Conservation (phyloP, 2,329 filamentous ascomycete genomes). For the Botryosphaeria dothidea region DNA sequence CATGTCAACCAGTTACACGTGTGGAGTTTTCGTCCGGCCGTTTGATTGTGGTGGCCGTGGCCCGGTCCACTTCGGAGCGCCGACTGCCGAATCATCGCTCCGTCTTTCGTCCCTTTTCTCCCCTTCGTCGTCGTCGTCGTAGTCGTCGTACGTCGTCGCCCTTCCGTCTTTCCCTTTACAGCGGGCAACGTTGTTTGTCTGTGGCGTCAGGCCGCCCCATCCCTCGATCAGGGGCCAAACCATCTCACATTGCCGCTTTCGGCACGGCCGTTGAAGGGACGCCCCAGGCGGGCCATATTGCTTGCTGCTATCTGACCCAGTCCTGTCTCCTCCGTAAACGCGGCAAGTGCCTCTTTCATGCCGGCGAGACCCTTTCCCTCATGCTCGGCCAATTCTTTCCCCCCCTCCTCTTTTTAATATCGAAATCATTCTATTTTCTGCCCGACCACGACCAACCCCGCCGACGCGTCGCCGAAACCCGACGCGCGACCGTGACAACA, state of each 20-base stretch:
- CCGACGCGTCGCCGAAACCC: not conserved
- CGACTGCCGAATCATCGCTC: not conserved
- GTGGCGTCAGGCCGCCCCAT: conserved; percentile 11
- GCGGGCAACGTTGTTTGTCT: not conserved
- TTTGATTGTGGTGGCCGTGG: not conserved
- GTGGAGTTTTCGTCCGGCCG: not conserved
- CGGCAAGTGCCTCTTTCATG: too few species aligned
- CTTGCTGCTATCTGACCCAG: not conserved
- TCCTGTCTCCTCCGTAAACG: too few species aligned
- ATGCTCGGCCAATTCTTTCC: not conserved
- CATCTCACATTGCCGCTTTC: conserved; percentile 8
- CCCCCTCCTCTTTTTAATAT: not conserved
- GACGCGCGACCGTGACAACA: too few species aligned
- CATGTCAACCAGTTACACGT: not conserved
- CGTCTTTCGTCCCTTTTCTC: too few species aligned
- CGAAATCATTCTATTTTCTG: not conserved
- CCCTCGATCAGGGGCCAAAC: not conserved
- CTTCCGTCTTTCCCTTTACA: not conserved
- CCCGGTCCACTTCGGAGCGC: not conserved
- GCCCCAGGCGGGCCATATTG: not conserved
- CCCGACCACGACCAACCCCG: not conserved
- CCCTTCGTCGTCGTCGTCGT: not conserved
- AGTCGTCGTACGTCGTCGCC: not conserved
- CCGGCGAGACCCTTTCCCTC: not conserved
- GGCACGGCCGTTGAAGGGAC: not conserved